Percentiles rank a stretch among this genome's conserved stretches.
Evolutionary conservation across 2,329 filamentous ascomycete genomes (phyloP).

Genomic region (Dactylellina drechsleri): DNA sequence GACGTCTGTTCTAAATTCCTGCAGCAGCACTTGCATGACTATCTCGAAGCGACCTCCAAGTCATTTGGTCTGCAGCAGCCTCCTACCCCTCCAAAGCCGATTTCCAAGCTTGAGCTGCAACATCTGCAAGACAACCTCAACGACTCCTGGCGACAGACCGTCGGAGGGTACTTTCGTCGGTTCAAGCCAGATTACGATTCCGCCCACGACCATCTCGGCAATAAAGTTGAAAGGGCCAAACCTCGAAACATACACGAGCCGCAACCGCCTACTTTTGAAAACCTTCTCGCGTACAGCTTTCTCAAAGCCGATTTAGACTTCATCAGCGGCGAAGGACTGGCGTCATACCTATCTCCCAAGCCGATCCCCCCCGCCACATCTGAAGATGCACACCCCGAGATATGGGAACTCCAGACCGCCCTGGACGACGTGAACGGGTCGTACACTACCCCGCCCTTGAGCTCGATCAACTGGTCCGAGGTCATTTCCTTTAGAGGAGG

Average conservation of each 20-base stretch:
- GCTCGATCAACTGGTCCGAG: constrained; percentile 45
- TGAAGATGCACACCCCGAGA: constrained; percentile 71
- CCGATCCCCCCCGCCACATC: constrained; percentile 73
- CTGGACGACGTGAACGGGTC: constrained; percentile 52
- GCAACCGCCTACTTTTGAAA: constrained; percentile 72
- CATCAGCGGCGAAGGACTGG: constrained; percentile 80
- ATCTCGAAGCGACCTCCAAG: constrained; percentile 82
- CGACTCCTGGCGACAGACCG: constrained; percentile 79
- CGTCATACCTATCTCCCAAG: constrained; percentile 44
- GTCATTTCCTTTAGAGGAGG: constrained; percentile 78
- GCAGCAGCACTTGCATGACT: constrained; percentile 82
- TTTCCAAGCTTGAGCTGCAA: constrained; percentile 68
- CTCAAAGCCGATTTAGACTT: constrained; percentile 95
- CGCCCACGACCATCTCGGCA: constrained; percentile 57
- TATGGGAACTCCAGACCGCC: constrained; percentile 71
- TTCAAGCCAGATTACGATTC: constrained; percentile 80
- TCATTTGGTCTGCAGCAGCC: constrained; percentile 64
- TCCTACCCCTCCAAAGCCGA: constrained; percentile 45
- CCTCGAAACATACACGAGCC: constrained; percentile 51
- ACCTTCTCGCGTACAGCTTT: constrained; percentile 89
- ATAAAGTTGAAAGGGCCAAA: constrained; percentile 42
- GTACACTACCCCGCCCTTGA: constrained; percentile 47
- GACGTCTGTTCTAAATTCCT: constrained; percentile 87
- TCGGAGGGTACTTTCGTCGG: constrained; percentile 93
- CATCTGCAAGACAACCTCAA: constrained; percentile 77